Evolutionary conservation across 306 rosid genomes (phyloP).

Genomic region (Cucurbita ficifolia): DNA sequence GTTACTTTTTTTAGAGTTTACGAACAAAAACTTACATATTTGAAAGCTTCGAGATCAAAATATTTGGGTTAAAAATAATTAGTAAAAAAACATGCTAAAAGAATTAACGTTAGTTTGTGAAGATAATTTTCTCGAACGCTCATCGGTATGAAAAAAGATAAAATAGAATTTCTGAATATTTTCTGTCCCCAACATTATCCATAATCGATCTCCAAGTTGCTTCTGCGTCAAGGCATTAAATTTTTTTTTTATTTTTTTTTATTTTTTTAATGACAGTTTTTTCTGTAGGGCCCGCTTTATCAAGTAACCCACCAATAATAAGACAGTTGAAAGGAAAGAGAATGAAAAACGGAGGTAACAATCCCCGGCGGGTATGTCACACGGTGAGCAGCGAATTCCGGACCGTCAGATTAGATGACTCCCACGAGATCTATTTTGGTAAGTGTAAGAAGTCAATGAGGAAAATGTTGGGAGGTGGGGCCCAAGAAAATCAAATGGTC

Average conservation of each 20-base stretch:
- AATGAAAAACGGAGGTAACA: not conserved
- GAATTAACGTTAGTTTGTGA: no score
- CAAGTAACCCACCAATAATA: not conserved
- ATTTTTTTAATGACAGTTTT: not conserved
- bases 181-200: not conserved
- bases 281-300: not conserved
- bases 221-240: not conserved
- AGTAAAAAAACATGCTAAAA: no score
- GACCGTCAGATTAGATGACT: not conserved
- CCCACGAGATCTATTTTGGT: conserved; percentile 5
- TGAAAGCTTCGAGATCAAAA: no score
- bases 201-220: not conserved
- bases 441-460: conserved; percentile 20
- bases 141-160: no score
- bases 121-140: no score
- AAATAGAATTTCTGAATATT: not conserved
- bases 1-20: no score
- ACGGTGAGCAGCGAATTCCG: not conserved
- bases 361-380: not conserved
- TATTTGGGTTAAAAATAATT: no score
- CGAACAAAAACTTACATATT: no score
- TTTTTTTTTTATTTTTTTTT: no score
- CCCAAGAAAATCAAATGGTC: conserved; percentile 12
- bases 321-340: not conserved
- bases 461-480: not conserved